phyloP scores from a whole-genome alignment of 805 yeast genomes.

The Clavispora phyllophila region DNA sequence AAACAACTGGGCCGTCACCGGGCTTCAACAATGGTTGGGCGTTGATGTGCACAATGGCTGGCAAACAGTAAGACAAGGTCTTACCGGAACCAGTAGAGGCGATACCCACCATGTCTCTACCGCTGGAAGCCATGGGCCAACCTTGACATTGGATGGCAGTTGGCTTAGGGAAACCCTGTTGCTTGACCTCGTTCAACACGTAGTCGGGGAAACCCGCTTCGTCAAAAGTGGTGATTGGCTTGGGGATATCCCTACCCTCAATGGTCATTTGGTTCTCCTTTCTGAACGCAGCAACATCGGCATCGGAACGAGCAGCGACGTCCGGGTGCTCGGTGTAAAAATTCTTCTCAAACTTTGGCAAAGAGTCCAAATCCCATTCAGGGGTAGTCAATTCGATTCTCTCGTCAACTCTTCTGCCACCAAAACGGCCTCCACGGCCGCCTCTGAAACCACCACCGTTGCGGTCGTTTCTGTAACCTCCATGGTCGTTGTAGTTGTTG shows the following conservation, averaged over 20 bases:
- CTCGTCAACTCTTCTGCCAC: conserved; percentile 36
- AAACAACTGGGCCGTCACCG: conserved; percentile 97
- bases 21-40: conserved; percentile 92
- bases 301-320: conserved; percentile 70
- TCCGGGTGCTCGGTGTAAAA: conserved; percentile 82
- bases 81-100: conserved; percentile 99
- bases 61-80: conserved; percentile 94
- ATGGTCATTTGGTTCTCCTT: conserved; percentile 80
- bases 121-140: conserved; percentile 99
- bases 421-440: conserved; percentile 28
- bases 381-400: conserved; percentile 58
- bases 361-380: conserved; percentile 69
- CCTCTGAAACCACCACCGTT: conserved; percentile 28
- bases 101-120: conserved; percentile 98
- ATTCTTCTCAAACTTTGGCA: conserved; percentile 92
- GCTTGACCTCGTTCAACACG: conserved; percentile 81
- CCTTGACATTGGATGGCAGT: conserved; percentile 99
- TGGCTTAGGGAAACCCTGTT: conserved; percentile 89
- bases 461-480: conserved; percentile 16
- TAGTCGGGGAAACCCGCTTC: conserved; percentile 98
- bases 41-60: conserved; percentile 94
- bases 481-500: conserved; percentile 15
- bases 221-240: conserved; percentile 87
- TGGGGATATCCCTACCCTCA: conserved; percentile 80
- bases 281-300: conserved; percentile 74